Base-by-base conservation (phyloP, 2,329 filamentous ascomycete genomes). In the Penicillium hordei region DNA sequence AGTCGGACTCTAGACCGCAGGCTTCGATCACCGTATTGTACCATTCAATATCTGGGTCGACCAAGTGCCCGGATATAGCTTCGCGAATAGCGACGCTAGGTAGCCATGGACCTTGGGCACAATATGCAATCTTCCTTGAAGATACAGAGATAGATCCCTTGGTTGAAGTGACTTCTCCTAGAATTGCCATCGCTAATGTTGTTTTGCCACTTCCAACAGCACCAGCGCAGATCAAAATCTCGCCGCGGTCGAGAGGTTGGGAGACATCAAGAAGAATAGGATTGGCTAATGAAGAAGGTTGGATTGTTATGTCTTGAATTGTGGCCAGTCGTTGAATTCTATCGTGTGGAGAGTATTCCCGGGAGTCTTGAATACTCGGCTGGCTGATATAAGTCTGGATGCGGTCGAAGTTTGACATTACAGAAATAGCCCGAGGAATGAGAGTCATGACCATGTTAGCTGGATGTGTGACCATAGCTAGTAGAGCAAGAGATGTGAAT, bases 391-490 rank as follows among this genome's bases (percentile, higher is more conserved):
- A 48, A 36, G 19, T n/a, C 21, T 48, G 45, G 13, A 48, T 25
- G 15, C 45, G 45, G 12, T 48, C 31, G 9, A 58, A 54, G 31
- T 58, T 58, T 39, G 55, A 50, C 21, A 49, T 39, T 21, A 48
- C 19, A 33, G 55, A 31, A 48, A 54, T 36, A 1, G 55, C 55
- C 8, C 33, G 49, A 17, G 50, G 55, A 29, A 58, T 46, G 10
- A 58, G 34, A 31, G 55, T 58, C 50, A 58, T 58, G 15, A 58
- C 29, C 50, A 58, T 58, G 6, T 58, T 58, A 15, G 55, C 55
- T 49, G 50, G 55, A 33, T 58, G 55, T 23, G 50, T 58, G 4
- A 58, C 55, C 34, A 58, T 46, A 13, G 43, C 50, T 33, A 58
- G 55, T 6, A 54, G 50, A 38, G 55, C 55, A 29, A 58, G 33